Percentiles rank a stretch among this genome's conserved stretches.
phyloP scores from a whole-genome alignment of 2,329 filamentous ascomycete species.

The Aureobasidium zeae region DNA sequence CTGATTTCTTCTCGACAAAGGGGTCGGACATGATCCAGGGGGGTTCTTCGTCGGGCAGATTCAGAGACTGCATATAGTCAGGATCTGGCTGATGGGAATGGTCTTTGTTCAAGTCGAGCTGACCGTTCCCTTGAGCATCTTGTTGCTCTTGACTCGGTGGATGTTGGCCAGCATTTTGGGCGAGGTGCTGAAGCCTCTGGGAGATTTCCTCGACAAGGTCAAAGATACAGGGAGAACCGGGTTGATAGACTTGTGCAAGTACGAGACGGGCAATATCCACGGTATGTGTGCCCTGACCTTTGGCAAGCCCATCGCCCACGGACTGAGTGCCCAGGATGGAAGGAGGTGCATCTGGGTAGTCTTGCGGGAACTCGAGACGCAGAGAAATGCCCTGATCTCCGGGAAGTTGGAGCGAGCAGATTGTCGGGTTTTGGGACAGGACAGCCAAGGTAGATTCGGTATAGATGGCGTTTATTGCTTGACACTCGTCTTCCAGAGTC shows the following conservation, averaged over 20 bases:
- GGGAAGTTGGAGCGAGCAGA: conserved; percentile 60
- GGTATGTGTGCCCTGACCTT: conserved; percentile 63
- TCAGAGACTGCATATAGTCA: conserved; percentile 27
- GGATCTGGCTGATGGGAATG: conserved; percentile 10
- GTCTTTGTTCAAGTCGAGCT: conserved; percentile 16
- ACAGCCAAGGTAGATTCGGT: conserved; percentile 51
- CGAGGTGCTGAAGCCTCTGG: conserved; percentile 28
- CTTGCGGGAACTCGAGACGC: conserved; percentile 56
- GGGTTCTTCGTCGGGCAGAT: conserved; percentile 34
- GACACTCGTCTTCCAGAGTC: conserved; percentile 57
- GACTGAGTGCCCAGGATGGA: conserved; percentile 68
- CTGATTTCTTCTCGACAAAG: conserved; percentile 72
- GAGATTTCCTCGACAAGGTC: conserved; percentile 64
- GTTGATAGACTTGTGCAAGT: conserved; percentile 57
- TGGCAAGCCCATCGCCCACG: conserved; percentile 55
- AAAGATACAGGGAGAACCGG: conserved; percentile 76
- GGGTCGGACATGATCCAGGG: conserved; percentile 69
- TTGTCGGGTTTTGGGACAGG: conserved; percentile 17
- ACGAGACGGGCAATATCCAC: conserved; percentile 60
- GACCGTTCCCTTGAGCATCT: conserved; percentile 26
- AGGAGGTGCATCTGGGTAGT: conserved; percentile 69
- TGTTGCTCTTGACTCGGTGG: conserved; percentile 23
- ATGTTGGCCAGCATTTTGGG: conserved; percentile 16
- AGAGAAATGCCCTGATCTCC: conserved; percentile 47
- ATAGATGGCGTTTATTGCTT: conserved; percentile 82